Percentiles rank a stretch among this genome's conserved stretches.
Evolutionary conservation across 371 early-diverging fungal species (phyloP).

Genomic region (Mycotypha africana): DNA sequence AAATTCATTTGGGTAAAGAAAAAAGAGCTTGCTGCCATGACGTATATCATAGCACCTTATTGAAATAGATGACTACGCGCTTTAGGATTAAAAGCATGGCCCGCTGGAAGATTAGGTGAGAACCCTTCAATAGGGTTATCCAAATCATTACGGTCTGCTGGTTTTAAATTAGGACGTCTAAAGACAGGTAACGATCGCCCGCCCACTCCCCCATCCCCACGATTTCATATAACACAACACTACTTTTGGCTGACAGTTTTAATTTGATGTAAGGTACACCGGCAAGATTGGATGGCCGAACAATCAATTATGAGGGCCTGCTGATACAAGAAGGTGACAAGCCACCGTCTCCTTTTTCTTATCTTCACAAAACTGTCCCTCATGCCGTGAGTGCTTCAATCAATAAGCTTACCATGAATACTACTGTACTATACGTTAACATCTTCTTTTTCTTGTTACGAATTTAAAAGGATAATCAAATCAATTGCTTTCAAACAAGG

Average conservation of each 20-base stretch:
- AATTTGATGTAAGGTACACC: conserved; percentile 56
- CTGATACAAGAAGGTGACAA: conserved; percentile 67
- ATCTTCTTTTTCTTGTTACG: no score
- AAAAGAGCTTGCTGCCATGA: no score
- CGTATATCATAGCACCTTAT: no score
- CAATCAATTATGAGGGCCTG: conserved; percentile 68
- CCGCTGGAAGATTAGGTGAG: conserved; percentile 77
- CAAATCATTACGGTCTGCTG: conserved; percentile 66
- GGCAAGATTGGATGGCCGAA: conserved; percentile 69
- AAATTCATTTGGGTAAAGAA: conserved; percentile 68
- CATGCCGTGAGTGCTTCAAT: conserved; percentile 34
- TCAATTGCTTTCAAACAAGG: conserved; percentile 73
- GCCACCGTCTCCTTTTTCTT: conserved; percentile 77
- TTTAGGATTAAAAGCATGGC: conserved; percentile 66
- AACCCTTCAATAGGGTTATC: conserved; percentile 74
- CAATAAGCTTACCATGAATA: not conserved
- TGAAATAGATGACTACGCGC: no score
- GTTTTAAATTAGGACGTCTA: conserved; percentile 70
- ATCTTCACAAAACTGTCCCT: conserved; percentile 60
- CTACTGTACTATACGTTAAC: not conserved
- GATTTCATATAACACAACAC: not conserved
- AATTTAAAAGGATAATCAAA: conserved; percentile 50
- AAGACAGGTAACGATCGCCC: conserved; percentile 70
- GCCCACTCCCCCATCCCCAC: no score
- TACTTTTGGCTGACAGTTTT: not conserved